These are phyloP conservation scores for Neurospora sp. DNA, from an alignment of 495 filamentous ascomycete genomes.

Conservation along the genomic window DNA sequence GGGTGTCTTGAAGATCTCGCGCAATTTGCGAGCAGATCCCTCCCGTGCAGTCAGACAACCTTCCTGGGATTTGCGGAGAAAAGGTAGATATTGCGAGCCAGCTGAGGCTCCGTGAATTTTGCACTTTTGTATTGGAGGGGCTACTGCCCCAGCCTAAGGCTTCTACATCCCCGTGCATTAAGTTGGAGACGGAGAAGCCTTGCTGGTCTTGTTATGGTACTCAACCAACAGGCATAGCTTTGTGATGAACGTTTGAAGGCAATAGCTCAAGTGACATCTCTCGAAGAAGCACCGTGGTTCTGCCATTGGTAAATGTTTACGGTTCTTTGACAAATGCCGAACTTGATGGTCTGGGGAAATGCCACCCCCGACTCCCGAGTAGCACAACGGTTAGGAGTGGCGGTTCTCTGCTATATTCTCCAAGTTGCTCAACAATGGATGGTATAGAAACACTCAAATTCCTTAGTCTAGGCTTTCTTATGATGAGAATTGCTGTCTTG, in stretches of 20 bases:
- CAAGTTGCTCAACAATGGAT: not conserved
- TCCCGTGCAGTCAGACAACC: not conserved
- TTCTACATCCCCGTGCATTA: not conserved
- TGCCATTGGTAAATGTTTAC: not conserved
- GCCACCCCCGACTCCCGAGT: not conserved
- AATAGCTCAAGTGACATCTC: not conserved
- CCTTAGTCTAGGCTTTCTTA: not conserved
- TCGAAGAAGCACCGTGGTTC: not conserved
- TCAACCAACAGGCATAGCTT: not conserved
- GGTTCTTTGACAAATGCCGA: not conserved
- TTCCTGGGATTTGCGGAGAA: not conserved
- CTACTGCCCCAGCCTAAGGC: not conserved
- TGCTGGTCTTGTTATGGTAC: not conserved
- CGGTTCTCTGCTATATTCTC: not conserved
- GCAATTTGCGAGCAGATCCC: not conserved
- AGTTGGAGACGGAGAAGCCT: not conserved
- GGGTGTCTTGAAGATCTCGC: not conserved
- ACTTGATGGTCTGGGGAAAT: not conserved
- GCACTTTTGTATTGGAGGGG: not conserved
- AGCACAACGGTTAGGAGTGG: not conserved
- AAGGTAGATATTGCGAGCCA: not conserved
- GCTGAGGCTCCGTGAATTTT: not conserved
- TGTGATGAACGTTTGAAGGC: not conserved
- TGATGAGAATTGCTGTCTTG: not conserved
- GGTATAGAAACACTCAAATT: not conserved